phyloP scores from a whole-genome alignment of 306 rosid genomes.

The Gleditsia sinensis region DNA sequence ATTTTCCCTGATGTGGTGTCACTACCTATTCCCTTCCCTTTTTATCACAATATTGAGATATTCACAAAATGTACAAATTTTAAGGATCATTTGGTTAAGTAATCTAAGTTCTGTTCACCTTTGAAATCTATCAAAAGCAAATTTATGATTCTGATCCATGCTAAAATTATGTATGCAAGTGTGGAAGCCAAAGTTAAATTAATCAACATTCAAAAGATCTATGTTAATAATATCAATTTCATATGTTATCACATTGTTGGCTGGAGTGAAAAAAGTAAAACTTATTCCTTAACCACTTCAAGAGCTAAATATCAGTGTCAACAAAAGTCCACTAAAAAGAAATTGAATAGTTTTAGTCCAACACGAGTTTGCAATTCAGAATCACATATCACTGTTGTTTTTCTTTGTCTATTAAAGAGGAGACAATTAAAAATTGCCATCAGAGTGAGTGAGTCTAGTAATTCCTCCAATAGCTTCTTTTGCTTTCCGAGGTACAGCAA shows the following conservation, averaged over 20 bases:
- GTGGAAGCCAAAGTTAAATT: not conserved
- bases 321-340: not conserved
- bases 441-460: constrained; percentile 82
- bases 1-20: not conserved
- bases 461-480: constrained; percentile 99
- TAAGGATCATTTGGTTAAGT: constrained; percentile 17
- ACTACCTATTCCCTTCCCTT: not conserved
- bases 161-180: constrained; percentile 3
- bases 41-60: not conserved
- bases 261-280: not conserved
- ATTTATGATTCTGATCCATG: constrained; percentile 17
- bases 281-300: not conserved
- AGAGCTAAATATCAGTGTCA: not conserved
- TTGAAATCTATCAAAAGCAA: constrained; percentile 8
- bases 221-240: not conserved
- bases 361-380: not conserved
- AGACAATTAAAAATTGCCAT: constrained; percentile 59
- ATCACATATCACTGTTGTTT: not conserved
- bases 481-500: constrained; percentile 96
- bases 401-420: constrained; percentile 21
- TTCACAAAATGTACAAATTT: constrained; percentile 22
- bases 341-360: not conserved
- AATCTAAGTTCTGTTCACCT: not conserved
- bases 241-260: not conserved
- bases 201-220: not conserved